Base-by-base conservation (phyloP, 257 asterid genomes). In the Rhazya stricta region DNA sequence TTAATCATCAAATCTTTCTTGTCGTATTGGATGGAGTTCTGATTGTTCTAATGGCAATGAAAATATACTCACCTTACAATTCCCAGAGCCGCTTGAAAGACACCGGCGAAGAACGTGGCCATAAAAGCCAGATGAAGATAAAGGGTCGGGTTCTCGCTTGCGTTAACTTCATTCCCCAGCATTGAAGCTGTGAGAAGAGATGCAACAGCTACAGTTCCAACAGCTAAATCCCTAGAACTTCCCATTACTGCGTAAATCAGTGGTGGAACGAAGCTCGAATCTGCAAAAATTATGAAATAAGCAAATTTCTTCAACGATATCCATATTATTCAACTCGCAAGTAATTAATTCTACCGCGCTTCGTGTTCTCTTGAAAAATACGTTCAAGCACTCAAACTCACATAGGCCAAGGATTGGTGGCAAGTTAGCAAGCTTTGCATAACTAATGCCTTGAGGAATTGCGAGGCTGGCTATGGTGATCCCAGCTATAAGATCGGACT, bases 391-490 rank as follows among this genome's bases (percentile, higher is more conserved):
- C 3, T 9, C 11, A 72, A 6, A 76, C 99, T 87, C 41, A 94
- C 99, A 92, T 0, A 94, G 91, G 76, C 99, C 99, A 53, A 92
- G 96, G 66, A 94, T 80, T 6, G 99, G 97, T 6, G 99, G 97
- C 83, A 94, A 78, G 79, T 94, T 94, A 1, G 97, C 97, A 0
- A 94, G 97, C 83, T 83, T 92, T 0, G 99, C 99, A 71, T 94
- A 94, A 54, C 99, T 94, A 9, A 94, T 94, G 75, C 99, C 99
- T 77, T 94, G 99, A 12, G 99, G 99, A 27, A 94, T 88, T 46
- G 99, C 99, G 25, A 94, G 88, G 79, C 98, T 92, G 21, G 99
- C 99, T 12, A 94, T 92, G 86, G 99, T 94, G 82, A 94, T 88
- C 6, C 99, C 99, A 53, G 99, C 74, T 23, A 94, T 87, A 74